A percentile compares a stretch with the other conserved stretches of the same genome.
phyloP scores from a whole-genome alignment of 768 basidiomycete genomes.

The Suillus hirtellus region DNA sequence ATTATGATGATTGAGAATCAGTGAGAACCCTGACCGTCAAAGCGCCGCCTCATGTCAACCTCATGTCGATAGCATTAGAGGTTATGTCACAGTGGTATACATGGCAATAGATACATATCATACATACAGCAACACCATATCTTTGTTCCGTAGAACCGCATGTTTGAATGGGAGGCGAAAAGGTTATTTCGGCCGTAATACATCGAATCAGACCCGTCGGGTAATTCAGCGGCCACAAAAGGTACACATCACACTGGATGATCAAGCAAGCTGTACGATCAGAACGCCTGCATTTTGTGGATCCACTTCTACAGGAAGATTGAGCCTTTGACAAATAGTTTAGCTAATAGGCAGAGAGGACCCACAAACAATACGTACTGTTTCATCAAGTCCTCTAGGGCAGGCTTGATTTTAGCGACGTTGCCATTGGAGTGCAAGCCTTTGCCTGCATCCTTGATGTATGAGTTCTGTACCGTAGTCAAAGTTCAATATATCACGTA shows the following conservation, averaged over 20 bases:
- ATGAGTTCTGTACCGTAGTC: background rate
- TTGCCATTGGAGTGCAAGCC: conserved; percentile 81
- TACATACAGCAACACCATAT: background rate
- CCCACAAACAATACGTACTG: conserved; percentile 48
- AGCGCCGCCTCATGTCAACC: background rate
- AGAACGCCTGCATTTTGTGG: conserved; percentile 83
- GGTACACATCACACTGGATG: background rate
- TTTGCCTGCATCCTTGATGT: conserved; percentile 52
- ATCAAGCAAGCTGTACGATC: conserved; percentile 53
- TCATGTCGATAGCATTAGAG: background rate
- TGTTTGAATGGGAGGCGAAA: background rate
- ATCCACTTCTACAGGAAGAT: conserved; percentile 73
- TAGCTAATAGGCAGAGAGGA: background rate
- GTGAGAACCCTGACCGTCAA: background rate
- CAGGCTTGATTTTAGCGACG: conserved; percentile 87
- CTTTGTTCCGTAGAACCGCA: background rate
- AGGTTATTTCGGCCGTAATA: background rate
- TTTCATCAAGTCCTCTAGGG: conserved; percentile 82
- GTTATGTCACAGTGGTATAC: background rate
- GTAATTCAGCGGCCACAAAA: background rate
- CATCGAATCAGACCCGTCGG: background rate
- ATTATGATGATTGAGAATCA: background rate
- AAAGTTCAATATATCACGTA: conserved; percentile 33
- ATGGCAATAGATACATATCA: background rate
- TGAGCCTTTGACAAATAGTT: conserved; percentile 49